A percentile compares a stretch with the other conserved stretches of the same genome.
Evolutionary conservation across 2,329 filamentous ascomycete species (phyloP).

Genomic region (Cladophialophora immunda): DNA sequence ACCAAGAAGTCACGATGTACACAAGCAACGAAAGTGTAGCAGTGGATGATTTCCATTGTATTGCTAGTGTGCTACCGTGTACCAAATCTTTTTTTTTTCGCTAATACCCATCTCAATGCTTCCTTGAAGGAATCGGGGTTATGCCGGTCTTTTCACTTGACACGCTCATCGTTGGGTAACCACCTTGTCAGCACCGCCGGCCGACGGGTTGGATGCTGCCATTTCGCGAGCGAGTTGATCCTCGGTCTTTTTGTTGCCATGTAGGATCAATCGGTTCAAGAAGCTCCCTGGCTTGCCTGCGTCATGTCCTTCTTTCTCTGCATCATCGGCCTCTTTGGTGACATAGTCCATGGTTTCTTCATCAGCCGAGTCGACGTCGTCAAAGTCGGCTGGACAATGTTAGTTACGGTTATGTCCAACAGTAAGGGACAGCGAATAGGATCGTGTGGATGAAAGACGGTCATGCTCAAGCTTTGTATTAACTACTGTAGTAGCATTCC

Average conservation of each 20-base stretch:
- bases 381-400: slow-evolving; percentile 34
- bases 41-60: slow-evolving; percentile 9
- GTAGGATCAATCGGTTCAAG: slow-evolving; percentile 40
- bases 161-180: slow-evolving; percentile 24
- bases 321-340: slow-evolving; percentile 38
- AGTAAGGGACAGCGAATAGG: neutral
- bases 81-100: neutral
- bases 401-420: slow-evolving; percentile 1
- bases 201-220: slow-evolving; percentile 27
- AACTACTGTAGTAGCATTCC: neutral
- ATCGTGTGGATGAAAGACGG: neutral
- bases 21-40: neutral
- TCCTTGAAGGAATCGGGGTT: neutral
- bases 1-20: neutral
- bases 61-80: slow-evolving; percentile 11
- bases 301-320: slow-evolving; percentile 37
- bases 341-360: slow-evolving; percentile 38
- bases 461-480: neutral
- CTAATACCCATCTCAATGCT: slow-evolving; percentile 1
- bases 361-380: slow-evolving; percentile 39
- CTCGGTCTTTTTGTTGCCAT: slow-evolving; percentile 42
- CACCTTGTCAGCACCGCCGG: slow-evolving; percentile 25
- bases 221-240: slow-evolving; percentile 35
- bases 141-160: neutral
- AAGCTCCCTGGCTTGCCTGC: slow-evolving; percentile 37